Conservation (phyloP, 345 rosid genomes). For the Eucalyptus shirleyi region DNA sequence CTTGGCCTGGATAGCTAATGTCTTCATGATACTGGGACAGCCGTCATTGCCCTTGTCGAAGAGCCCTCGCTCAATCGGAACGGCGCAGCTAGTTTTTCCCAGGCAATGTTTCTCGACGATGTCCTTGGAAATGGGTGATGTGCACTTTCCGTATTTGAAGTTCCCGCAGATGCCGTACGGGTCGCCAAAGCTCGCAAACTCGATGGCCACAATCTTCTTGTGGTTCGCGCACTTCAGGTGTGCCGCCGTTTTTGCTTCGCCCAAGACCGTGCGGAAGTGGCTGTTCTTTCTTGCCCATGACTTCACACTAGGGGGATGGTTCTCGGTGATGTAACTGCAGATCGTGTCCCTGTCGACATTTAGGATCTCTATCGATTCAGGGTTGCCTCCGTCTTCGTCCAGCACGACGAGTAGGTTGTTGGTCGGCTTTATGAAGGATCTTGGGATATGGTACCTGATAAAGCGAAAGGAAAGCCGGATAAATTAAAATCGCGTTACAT, state of each 20-base stretch:
- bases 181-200: slow-evolving; percentile 80
- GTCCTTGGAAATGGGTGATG: slow-evolving; percentile 37
- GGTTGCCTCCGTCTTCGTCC: slow-evolving; percentile 56
- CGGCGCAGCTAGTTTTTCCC: slow-evolving; percentile 39
- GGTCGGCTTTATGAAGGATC: slow-evolving; percentile 54
- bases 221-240: slow-evolving; percentile 32
- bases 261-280: slow-evolving; percentile 11
- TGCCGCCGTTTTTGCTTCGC: slow-evolving; percentile 33
- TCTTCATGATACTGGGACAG: slow-evolving; percentile 34
- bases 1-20: slow-evolving; percentile 57
- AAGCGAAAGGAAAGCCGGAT: background rate
- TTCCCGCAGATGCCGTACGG: slow-evolving; percentile 63
- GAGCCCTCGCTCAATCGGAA: slow-evolving; percentile 29
- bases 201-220: slow-evolving; percentile 38
- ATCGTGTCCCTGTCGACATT: slow-evolving; percentile 58
- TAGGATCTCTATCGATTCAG: slow-evolving; percentile 41
- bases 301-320: slow-evolving; percentile 46
- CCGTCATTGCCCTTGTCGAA: slow-evolving; percentile 22
- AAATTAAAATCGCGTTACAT: background rate
- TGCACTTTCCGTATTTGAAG: slow-evolving; percentile 42
- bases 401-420: slow-evolving; percentile 54
- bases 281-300: slow-evolving; percentile 36
- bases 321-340: slow-evolving; percentile 47
- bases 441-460: slow-evolving; percentile 75
- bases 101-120: slow-evolving; percentile 55